Evolutionary conservation across 1,284 basidiomycete genomes (phyloP).

Genomic region (Cryptococcus floricola): DNA sequence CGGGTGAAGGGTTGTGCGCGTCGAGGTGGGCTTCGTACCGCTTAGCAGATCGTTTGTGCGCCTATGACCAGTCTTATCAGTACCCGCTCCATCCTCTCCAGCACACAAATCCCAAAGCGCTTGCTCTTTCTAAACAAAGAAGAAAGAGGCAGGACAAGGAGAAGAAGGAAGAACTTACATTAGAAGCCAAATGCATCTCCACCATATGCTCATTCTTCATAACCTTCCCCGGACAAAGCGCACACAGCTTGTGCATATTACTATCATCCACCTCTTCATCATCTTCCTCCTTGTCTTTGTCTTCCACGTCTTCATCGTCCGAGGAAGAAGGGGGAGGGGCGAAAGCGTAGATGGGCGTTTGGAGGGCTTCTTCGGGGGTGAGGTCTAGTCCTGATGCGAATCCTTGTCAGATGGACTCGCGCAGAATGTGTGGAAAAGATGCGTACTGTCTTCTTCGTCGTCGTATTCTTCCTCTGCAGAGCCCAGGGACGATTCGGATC

Average conservation of each 20-base stretch:
- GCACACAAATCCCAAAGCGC: too few relatives aligned
- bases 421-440: neutral
- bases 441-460: conserved; percentile 49
- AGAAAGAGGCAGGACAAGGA: neutral
- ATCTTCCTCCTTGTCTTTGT: neutral
- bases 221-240: conserved; percentile 68
- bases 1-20: conserved; percentile 5
- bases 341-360: conserved; percentile 60
- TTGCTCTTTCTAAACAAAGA: too few relatives aligned
- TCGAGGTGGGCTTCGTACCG: conserved; percentile 21
- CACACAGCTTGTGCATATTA: conserved; percentile 56
- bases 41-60: conserved; percentile 30
- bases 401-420: neutral
- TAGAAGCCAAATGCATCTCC: conserved; percentile 60
- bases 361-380: conserved; percentile 60
- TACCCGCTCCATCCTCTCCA: neutral
- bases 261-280: neutral
- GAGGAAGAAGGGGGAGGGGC: conserved; percentile 38
- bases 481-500: conserved; percentile 10
- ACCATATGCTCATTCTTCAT: conserved; percentile 65
- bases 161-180: conserved; percentile 54
- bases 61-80: conserved; percentile 7
- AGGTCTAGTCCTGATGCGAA: conserved; percentile 51
- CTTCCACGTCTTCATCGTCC: neutral
- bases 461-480: conserved; percentile 54